Percentiles rank a stretch among this genome's conserved stretches.
phyloP scores from a whole-genome alignment of 176 grass and related monocot genomes.

The Ensete ventricosum region DNA sequence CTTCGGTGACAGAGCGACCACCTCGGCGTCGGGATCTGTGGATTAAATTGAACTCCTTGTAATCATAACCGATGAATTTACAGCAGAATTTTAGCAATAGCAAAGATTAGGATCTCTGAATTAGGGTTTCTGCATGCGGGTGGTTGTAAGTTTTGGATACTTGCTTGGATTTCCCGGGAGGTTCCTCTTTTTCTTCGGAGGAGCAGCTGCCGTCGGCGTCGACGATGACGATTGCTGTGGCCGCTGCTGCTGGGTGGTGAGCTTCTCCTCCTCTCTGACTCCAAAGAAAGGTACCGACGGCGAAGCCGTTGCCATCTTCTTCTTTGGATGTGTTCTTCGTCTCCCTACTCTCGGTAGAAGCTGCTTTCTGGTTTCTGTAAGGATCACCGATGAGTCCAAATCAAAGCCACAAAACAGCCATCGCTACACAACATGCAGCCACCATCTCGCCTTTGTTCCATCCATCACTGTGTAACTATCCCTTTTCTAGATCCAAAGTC shows the following conservation, averaged over 20 bases:
- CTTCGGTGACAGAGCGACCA: conserved; percentile 16
- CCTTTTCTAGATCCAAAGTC: conserved; percentile 12
- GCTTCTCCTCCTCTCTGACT: conserved; percentile 12
- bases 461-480: no score
- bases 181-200: conserved; percentile 24
- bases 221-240: not conserved
- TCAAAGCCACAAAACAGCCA: not conserved
- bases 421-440: not conserved
- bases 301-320: conserved; percentile 1
- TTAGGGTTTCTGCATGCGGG: not conserved
- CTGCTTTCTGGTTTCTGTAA: not conserved
- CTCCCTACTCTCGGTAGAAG: no score
- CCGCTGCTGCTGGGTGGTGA: not conserved
- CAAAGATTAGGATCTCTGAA: not conserved
- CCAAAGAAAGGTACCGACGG: conserved; percentile 13
- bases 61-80: no score
- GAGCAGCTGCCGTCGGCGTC: not conserved
- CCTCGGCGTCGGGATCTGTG: conserved; percentile 21
- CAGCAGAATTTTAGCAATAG: no score
- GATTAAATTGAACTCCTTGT: no score
- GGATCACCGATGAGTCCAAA: conserved; percentile 8
- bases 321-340: not conserved
- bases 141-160: not conserved
- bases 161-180: conserved; percentile 27
- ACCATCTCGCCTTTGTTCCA: no score